phyloP scores from a whole-genome alignment of 202 grass and related monocot species.

The Panicum virgatum region DNA sequence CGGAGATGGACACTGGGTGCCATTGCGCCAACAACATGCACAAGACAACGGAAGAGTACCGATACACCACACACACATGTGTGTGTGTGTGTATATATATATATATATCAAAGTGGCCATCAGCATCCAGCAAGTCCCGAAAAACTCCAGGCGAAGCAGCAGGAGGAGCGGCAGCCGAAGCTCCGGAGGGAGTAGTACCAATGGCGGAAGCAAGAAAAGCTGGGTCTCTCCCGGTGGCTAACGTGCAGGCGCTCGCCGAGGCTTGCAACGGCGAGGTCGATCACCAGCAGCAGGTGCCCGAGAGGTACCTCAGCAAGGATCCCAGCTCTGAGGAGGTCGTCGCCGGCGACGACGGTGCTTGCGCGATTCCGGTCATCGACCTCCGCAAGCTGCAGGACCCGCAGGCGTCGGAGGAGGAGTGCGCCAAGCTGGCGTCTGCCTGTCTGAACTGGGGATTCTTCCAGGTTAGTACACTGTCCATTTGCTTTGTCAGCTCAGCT shows the following conservation, averaged over 20 bases:
- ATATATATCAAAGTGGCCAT: too few relatives aligned
- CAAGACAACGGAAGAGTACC: too few relatives aligned
- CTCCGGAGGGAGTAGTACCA: background rate
- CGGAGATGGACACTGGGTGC: too few relatives aligned
- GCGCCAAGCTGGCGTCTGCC: constrained; percentile 26
- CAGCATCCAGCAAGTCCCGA: too few relatives aligned
- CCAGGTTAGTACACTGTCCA: background rate
- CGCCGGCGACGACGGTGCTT: background rate
- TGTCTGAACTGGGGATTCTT: constrained; percentile 25
- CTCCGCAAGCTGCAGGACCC: constrained; percentile 26
- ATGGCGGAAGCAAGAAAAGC: background rate
- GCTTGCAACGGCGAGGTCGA: background rate
- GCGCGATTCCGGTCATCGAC: constrained; percentile 37
- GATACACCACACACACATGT: too few relatives aligned
- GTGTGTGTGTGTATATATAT: too few relatives aligned
- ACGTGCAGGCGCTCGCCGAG: constrained; percentile 39
- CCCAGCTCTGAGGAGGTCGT: background rate
- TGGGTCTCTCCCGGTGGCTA: constrained; percentile 24
- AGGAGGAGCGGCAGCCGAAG: background rate
- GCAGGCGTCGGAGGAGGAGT: constrained; percentile 6
- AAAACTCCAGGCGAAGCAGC: too few relatives aligned
- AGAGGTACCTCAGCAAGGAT: constrained; percentile 38
- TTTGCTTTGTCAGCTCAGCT: background rate
- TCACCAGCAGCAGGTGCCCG: background rate
- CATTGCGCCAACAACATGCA: too few relatives aligned